A percentile compares a stretch with the other conserved stretches of the same genome.
Conservation (phyloP, 2,329 filamentous ascomycete genomes). For the Monosporascus sp. region DNA sequence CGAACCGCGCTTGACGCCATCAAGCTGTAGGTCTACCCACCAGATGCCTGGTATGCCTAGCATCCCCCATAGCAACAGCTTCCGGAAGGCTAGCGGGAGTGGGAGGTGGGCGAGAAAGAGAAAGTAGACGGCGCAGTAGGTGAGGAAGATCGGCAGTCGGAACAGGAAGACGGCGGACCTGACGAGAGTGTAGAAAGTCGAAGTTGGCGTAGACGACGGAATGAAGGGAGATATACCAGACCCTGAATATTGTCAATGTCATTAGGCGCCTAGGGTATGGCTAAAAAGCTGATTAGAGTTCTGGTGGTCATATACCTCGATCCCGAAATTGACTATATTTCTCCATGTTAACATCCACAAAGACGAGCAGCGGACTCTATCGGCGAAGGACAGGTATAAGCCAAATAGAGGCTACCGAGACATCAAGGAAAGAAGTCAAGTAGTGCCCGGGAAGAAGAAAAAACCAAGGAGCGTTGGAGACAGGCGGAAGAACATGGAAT, state of each 20-base stretch:
- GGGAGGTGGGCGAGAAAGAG: conserved; percentile 78
- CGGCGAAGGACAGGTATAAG: background rate
- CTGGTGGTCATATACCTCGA: conserved; percentile 53
- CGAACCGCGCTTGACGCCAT: conserved; percentile 89
- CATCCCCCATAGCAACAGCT: conserved; percentile 81
- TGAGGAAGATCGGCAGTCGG: conserved; percentile 72
- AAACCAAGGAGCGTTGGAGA: background rate
- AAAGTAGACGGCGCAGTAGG: conserved; percentile 67
- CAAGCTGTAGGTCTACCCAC: conserved; percentile 98
- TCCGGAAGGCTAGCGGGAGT: conserved; percentile 57
- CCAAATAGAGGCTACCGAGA: conserved; percentile 8
- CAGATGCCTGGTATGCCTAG: conserved; percentile 87
- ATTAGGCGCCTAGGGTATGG: background rate
- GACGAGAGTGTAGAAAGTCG: conserved; percentile 56
- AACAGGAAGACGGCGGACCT: conserved; percentile 71
- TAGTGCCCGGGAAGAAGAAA: background rate
- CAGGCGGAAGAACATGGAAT: background rate
- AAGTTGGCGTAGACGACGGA: conserved; percentile 63
- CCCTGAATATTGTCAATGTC: conserved; percentile 44
- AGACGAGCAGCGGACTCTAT: background rate
- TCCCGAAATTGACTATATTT: conserved; percentile 93
- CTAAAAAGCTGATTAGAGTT: background rate
- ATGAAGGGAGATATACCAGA: conserved; percentile 96
- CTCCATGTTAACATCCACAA: conserved; percentile 57
- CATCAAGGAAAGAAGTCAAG: conserved; percentile 5